Base-by-base conservation (phyloP, 495 filamentous ascomycete species). In the Geopyxis carbonaria region DNA sequence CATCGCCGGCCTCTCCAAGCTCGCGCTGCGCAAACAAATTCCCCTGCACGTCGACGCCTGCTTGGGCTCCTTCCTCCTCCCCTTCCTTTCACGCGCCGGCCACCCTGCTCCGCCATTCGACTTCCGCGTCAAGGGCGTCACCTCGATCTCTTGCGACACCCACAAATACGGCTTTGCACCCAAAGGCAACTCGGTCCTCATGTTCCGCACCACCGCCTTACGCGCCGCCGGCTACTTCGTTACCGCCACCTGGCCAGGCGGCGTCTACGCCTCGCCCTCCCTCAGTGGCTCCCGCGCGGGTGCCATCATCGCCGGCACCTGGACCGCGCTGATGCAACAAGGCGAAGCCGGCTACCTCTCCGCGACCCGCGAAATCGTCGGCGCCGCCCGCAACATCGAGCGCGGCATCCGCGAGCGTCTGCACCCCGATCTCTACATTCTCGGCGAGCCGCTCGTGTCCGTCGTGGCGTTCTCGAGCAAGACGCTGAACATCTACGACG, bases 21-120 rank as follows among this genome's bases (percentile, higher is more conserved):
- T 99, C 9, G 91, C 89, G 0, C 55, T 79, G 8, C 72, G 72
- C 50, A 73, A 76, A 30, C 75, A 73, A 49, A 64, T 93, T 15
- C 87, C 87, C 1, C 71, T 95, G 2, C 89, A 99, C 56, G 89
- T 99, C 27, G 89, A 99, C 60, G 93, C 85, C 68, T 99, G 89
- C 56, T 68, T 99, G 15, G 89, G 89, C 31, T 93, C 83, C 25
- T 95, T 99, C 66, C 63, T 95, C 22, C 67, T 95, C 33, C 83
- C 91, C 9, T 83, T 87, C 63, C 79, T 99, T 39, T 73, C 79
- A 46, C 78, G 78, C 50, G 86, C 89, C 15, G 91, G 89, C 24
- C 94, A 93, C 60, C 78, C 83, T 36, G 68, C 77, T 19, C 71
- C 75, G 44, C 76, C 72, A 11, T 95, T 94, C 56, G 91, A 99